Evolutionary conservation across 2,329 filamentous ascomycete genomes (phyloP), one percentile per base, ranked within the genome.

Genomic region (Knufia petricola): DNA sequence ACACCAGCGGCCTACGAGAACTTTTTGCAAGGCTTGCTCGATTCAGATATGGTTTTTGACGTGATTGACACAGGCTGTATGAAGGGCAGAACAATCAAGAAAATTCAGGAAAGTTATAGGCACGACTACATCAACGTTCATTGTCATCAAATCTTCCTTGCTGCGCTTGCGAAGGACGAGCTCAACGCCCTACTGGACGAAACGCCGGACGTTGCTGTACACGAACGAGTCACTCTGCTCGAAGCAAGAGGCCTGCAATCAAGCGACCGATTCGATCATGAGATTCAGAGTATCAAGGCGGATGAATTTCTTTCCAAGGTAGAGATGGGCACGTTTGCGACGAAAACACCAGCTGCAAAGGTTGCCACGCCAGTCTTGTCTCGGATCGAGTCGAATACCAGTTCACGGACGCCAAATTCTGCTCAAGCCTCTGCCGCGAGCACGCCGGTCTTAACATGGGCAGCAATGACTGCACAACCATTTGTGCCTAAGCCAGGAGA

Each of bases 81-180:
- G 41, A 68, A 69, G 51, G 66, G 69, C 50, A 66, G 66, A 46
- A 68, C 71, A 3, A 66, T 69, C 53, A 66, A 71, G 61, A 75
- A 75, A 54, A 66, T 74, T 54, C 59, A 62, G 57, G 59, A 61
- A 51, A 54, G 56, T 45, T 74, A 81, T 62, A 74, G 75, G 55
- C 61, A 77, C 41, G 70, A 74, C 60, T 64, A 78, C 44, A 68
- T 74, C 61, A 74, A 80, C 56, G 74, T 71, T 53, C 77, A 79
- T 55, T 82, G 78, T 58, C 76, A 75, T 46, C 76, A 79, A 49
- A 72, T 82, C 46, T 66, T 81, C 42, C 67, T 82, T 30, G 79
- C 77, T 7, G 79, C 77, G 60, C 75, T 74, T 12, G 73, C 76
- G 50, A 74, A 77, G 61, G 72, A 71, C 48, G 69, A 73, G 19